Conservation (phyloP, 2,329 filamentous ascomycete genomes). For the Clonostachys sp. region DNA sequence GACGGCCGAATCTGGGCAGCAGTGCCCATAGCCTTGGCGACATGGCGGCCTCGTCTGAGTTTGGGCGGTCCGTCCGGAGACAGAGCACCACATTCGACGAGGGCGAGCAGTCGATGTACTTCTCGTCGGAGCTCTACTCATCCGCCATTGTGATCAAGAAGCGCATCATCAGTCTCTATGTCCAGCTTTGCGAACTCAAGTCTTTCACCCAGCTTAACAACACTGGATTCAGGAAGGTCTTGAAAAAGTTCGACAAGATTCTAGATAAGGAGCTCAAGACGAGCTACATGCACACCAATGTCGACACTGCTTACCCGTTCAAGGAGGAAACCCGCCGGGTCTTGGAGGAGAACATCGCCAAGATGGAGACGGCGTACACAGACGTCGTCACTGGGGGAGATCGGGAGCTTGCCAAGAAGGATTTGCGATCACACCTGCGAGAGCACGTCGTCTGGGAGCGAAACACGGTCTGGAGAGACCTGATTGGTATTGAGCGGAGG, state of each 20-base stretch:
- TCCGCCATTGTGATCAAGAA: slow-evolving; percentile 87
- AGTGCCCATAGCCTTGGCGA: slow-evolving; percentile 41
- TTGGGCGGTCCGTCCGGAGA: slow-evolving; percentile 49
- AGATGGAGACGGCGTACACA: slow-evolving; percentile 77
- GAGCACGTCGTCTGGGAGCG: slow-evolving; percentile 99
- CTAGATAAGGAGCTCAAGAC: slow-evolving; percentile 76
- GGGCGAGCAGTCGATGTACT: slow-evolving; percentile 67
- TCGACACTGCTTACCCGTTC: slow-evolving; percentile 81
- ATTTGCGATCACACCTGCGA: slow-evolving; percentile 82
- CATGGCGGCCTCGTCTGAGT: slow-evolving; percentile 58
- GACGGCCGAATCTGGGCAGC: slow-evolving; percentile 29
- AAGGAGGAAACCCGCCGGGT: slow-evolving; percentile 63
- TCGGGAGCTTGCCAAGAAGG: slow-evolving; percentile 69
- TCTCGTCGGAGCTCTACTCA: slow-evolving; percentile 56
- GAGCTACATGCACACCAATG: slow-evolving; percentile 68
- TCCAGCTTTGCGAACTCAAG: slow-evolving; percentile 90
- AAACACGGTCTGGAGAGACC: slow-evolving; percentile 97
- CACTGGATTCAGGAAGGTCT: slow-evolving; percentile 91
- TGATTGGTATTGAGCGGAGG: slow-evolving; percentile 96
- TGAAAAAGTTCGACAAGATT: slow-evolving; percentile 99
- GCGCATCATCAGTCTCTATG: slow-evolving; percentile 80
- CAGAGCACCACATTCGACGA: slow-evolving; percentile 71
- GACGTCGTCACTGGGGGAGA: slow-evolving; percentile 81
- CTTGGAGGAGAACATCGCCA: slow-evolving; percentile 66
- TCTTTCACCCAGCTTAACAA: slow-evolving; percentile 95